A percentile compares a stretch with the other conserved stretches of the same genome.
Conservation (phyloP, 176 grass and related monocot species). For the Cenchrus fungigraminus region DNA sequence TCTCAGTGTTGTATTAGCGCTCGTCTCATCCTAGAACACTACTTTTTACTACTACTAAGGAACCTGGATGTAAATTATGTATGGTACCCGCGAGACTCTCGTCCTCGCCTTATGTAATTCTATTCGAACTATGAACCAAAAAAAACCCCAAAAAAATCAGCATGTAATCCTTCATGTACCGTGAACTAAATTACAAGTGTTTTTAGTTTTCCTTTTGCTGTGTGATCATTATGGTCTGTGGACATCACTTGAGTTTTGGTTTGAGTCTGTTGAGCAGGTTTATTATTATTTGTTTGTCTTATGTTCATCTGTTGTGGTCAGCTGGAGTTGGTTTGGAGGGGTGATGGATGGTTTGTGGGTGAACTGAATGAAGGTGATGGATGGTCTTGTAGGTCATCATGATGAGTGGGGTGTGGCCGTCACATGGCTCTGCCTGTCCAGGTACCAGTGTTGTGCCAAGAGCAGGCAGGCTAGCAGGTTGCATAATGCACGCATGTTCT, state of each 20-base stretch:
- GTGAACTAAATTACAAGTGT: conserved; percentile 44
- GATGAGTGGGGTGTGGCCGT: conserved; percentile 29
- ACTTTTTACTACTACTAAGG: conserved; percentile 53
- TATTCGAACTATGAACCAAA: conserved; percentile 28
- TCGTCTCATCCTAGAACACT: conserved; percentile 62
- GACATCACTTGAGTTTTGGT: conserved; percentile 8
- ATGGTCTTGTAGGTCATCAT: conserved; percentile 1
- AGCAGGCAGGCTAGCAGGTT: conserved; percentile 18
- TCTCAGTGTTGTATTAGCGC: conserved; percentile 39
- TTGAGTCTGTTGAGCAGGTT: conserved; percentile 13
- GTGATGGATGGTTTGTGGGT: background rate
- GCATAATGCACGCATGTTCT: background rate
- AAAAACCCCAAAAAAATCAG: conserved; percentile 27
- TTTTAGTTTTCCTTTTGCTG: conserved; percentile 16
- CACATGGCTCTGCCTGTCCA: conserved; percentile 33
- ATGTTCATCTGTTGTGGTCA: conserved; percentile 5
- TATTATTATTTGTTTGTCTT: conserved; percentile 4
- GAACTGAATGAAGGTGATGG: background rate
- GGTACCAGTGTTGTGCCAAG: conserved; percentile 16
- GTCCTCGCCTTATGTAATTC: conserved; percentile 33
- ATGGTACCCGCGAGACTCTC: conserved; percentile 25
- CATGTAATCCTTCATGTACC: conserved; percentile 57
- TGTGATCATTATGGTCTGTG: conserved; percentile 23
- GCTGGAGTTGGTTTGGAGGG: conserved; percentile 4
- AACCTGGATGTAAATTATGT: conserved; percentile 89